A percentile compares a stretch with the other conserved stretches of the same genome.
phyloP scores from a whole-genome alignment of 225 moss, liverwort and hornwort species.

The Lunularia cruciata region DNA sequence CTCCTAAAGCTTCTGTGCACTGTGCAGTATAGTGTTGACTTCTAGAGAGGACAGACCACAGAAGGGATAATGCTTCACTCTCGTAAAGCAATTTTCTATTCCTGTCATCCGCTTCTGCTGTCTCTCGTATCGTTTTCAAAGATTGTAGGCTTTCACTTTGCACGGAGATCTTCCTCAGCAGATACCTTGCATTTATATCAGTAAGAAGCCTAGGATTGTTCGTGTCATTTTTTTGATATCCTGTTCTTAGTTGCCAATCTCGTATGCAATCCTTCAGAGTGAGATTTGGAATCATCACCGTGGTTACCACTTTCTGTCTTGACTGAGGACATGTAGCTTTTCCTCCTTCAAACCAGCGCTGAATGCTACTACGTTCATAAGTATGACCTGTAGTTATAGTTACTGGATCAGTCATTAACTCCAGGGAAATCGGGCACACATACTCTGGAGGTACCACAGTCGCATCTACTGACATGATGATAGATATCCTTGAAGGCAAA shows the following conservation, averaged over 20 bases:
- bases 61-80: slow-evolving; percentile 45
- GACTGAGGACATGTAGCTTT: slow-evolving; percentile 71
- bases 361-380: slow-evolving; percentile 68
- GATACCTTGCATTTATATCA: slow-evolving; percentile 10
- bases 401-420: slow-evolving; percentile 84
- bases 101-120: slow-evolving; percentile 36
- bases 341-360: slow-evolving; percentile 62
- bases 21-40: too few species aligned
- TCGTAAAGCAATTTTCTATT: slow-evolving; percentile 50
- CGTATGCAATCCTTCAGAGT: slow-evolving; percentile 64
- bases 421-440: slow-evolving; percentile 67
- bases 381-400: slow-evolving; percentile 75
- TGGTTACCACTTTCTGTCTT: slow-evolving; percentile 51
- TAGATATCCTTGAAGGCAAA: not conserved
- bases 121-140: slow-evolving; percentile 15
- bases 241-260: slow-evolving; percentile 46
- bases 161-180: slow-evolving; percentile 34
- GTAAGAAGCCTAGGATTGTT: not conserved
- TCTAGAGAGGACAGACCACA: slow-evolving; percentile 21
- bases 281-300: slow-evolving; percentile 61
- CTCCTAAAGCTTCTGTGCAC: slow-evolving; percentile 45
- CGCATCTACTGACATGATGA: not conserved
- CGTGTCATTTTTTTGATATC: slow-evolving; percentile 29
- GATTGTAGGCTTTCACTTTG: not conserved
- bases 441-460: slow-evolving; percentile 50